Base-by-base conservation (phyloP, 495 filamentous ascomycete genomes). In the Penicillium pulvis region DNA sequence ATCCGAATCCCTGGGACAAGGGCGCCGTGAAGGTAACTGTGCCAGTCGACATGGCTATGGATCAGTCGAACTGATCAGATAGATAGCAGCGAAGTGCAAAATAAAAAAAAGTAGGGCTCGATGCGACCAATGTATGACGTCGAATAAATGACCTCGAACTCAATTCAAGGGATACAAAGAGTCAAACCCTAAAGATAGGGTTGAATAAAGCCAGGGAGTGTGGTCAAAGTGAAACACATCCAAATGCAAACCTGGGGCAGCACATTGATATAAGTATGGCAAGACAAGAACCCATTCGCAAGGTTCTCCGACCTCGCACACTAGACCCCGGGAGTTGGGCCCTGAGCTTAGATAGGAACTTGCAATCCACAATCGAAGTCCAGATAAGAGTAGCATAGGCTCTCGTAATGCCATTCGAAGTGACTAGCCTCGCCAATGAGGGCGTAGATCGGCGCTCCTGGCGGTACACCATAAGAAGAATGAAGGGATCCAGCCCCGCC, bases 1-100 rank as follows among this genome's bases (percentile, higher is more conserved):
- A 94, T 63, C 90, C 90, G 66, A 88, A 89, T 45, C 82, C 86
- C 66, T 89, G 83, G 55, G 76, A 79, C 23, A 94, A 79, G 6
- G 90, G 85, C 20, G 87, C 72, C n/a, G 57, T 62, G 51, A 80
- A 80, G 4, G 49, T 58, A 26, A 62, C 60, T 10, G 51, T 59
- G 14, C 59, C 69, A 26, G 64, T 28, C 50, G 55, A 54, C 16
- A 57, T 42, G 41, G 26, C 33, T 23, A 23, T 2, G 17, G 46
- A 44, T 43, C 51, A 53, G 33, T 26, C 23, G 12, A 44, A 43
- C 39, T 47, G 53, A 47, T 45, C 53, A 31, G 14, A 30, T 20
- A 8, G 23, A 28, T 23, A 42, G 23, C 30, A 17, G n/a, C 19
- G 17, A 31, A 28, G 36, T 52, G 17, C 31, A 58, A 47, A 26